These are phyloP conservation scores for Calonectria fujianensis DNA, from an alignment of 2,329 filamentous ascomycete species.

Conservation along the genomic window DNA sequence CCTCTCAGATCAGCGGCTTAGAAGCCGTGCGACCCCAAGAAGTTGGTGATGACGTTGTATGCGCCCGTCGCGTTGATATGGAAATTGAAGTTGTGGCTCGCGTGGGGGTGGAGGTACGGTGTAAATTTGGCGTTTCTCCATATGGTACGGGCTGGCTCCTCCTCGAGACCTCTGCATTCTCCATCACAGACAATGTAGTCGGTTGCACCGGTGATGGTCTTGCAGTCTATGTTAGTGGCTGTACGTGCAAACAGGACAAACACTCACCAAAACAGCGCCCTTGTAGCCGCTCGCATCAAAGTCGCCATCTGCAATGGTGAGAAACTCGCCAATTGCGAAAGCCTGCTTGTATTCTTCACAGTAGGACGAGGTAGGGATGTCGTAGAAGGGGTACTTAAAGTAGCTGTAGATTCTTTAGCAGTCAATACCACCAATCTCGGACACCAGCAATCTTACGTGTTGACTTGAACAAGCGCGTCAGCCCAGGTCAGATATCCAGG, in stretches of 20 bases:
- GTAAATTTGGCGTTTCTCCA: slow-evolving; percentile 45
- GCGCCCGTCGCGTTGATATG: slow-evolving; percentile 43
- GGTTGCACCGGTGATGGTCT: slow-evolving; percentile 44
- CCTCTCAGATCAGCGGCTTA: not conserved
- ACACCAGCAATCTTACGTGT: slow-evolving; percentile 28
- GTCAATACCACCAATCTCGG: not conserved
- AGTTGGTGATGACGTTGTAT: slow-evolving; percentile 42
- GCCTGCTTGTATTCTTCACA: slow-evolving; percentile 45
- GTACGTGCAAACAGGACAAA: not conserved
- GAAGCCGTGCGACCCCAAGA: slow-evolving; percentile 38
- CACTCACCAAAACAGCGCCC: slow-evolving; percentile 43
- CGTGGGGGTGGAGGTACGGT: slow-evolving; percentile 44
- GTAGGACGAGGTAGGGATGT: slow-evolving; percentile 39
- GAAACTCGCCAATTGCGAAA: slow-evolving; percentile 46
- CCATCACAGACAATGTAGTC: slow-evolving; percentile 54
- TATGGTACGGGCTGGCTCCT: slow-evolving; percentile 48
- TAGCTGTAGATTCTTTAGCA: slow-evolving; percentile 29
- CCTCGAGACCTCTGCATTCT: slow-evolving; percentile 54
- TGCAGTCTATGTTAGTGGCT: not conserved
- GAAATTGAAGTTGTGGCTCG: slow-evolving; percentile 48
- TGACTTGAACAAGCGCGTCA: slow-evolving; percentile 40
- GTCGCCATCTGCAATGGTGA: slow-evolving; percentile 43
- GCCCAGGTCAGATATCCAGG: slow-evolving; percentile 45
- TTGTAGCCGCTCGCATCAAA: slow-evolving; percentile 46
- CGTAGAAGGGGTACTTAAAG: slow-evolving; percentile 46